These are phyloP conservation scores for Fusarium ambrosium DNA, from an alignment of 2,329 filamentous ascomycete species.

Conservation along the genomic window DNA sequence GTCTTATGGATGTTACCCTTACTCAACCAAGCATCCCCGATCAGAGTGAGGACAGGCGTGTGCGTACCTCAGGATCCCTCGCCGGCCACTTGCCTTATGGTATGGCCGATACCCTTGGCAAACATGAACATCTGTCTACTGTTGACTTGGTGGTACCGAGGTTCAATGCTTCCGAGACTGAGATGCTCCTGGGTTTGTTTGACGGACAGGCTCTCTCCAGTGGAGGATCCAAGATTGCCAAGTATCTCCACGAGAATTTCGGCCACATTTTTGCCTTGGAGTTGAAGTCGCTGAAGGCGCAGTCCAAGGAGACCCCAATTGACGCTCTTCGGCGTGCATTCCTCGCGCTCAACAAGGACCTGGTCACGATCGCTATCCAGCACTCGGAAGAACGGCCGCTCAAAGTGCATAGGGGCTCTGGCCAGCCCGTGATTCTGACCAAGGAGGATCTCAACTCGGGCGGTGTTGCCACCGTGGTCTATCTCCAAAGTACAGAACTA, in stretches of 20 bases:
- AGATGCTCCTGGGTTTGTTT: conserved; percentile 94
- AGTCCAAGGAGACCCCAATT: conserved; percentile 78
- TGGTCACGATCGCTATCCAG: conserved; percentile 86
- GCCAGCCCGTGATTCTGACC: conserved; percentile 81
- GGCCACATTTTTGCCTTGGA: conserved; percentile 86
- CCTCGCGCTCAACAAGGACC: conserved; percentile 90
- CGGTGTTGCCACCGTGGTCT: conserved; percentile 91
- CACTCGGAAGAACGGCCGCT: conserved; percentile 80
- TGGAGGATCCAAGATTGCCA: conserved; percentile 94
- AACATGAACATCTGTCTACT: conserved; percentile 93
- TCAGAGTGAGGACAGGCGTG: conserved; percentile 93
- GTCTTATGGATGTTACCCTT: conserved; percentile 97
- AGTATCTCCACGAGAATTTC: conserved; percentile 97
- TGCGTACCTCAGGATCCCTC: conserved; percentile 95
- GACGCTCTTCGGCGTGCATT: conserved; percentile 92
- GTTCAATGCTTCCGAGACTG: conserved; percentile 89
- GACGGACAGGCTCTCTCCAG: conserved; percentile 92
- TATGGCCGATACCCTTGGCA: conserved; percentile 95
- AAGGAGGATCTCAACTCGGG: conserved; percentile 92
- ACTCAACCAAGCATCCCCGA: conserved; percentile 95
- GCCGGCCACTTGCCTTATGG: conserved; percentile 94
- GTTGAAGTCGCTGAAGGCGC: conserved; percentile 77
- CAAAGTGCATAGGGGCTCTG: conserved; percentile 77
- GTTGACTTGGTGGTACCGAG: conserved; percentile 95
- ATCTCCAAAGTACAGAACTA: conserved; percentile 89